Evolutionary conservation across 352 stramenopile genomes (phyloP).

Genomic region (Phytophthora tubulina): DNA sequence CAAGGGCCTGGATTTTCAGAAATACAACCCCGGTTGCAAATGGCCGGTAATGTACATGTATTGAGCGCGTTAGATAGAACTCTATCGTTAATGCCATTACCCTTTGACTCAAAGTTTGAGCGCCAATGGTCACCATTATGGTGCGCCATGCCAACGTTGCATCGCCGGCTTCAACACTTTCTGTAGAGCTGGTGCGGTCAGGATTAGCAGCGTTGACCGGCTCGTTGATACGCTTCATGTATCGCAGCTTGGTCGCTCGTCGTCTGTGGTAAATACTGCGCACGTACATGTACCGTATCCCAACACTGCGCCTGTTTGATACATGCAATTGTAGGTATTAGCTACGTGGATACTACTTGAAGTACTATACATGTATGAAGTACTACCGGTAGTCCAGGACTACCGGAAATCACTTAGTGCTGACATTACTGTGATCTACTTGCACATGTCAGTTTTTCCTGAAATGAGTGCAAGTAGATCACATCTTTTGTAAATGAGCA

Average conservation of each 20-base stretch:
- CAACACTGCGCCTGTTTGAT: slow-evolving; percentile 26
- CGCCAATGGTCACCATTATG: neutral
- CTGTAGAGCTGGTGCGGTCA: neutral
- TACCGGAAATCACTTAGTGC: too few relatives aligned
- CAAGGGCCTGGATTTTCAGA: too few relatives aligned
- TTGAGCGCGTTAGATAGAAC: slow-evolving; percentile 1
- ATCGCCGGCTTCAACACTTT: slow-evolving; percentile 28
- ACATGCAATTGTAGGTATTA: neutral
- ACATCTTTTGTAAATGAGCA: too few relatives aligned
- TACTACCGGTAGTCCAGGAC: too few relatives aligned
- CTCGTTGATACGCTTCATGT: slow-evolving; percentile 2
- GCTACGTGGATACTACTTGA: neutral
- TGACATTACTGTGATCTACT: too few relatives aligned
- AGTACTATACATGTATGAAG: too few relatives aligned
- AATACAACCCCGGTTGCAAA: too few relatives aligned
- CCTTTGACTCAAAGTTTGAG: neutral
- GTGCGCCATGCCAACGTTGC: slow-evolving; percentile 18
- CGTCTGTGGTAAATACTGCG: slow-evolving; percentile 3
- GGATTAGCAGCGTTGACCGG: slow-evolving; percentile 13
- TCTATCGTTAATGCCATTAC: neutral
- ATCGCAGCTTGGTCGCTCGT: slow-evolving; percentile 29
- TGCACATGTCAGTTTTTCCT: too few relatives aligned
- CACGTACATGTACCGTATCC: neutral
- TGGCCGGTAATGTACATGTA: too few relatives aligned
- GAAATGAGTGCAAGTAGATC: too few relatives aligned